Conservation (phyloP, 2,329 filamentous ascomycete species). For the Fusarium stilboides region DNA sequence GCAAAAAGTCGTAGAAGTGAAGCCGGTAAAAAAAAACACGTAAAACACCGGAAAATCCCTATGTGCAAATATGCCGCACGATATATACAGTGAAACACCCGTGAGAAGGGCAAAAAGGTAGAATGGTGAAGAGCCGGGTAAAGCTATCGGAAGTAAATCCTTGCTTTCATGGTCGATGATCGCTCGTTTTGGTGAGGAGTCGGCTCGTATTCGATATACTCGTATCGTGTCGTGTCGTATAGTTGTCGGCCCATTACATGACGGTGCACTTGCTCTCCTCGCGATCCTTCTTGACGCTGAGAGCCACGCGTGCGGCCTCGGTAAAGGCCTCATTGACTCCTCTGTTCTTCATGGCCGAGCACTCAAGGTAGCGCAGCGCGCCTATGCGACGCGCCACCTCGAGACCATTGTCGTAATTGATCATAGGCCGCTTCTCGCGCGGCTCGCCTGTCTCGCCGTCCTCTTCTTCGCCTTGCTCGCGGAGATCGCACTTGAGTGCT, state of each 20-base stretch:
- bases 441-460: conserved; percentile 64
- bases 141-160: background rate
- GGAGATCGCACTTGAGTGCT: conserved; percentile 95
- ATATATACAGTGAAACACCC: conserved; percentile 49
- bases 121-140: conserved; percentile 23
- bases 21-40: conserved; percentile 33
- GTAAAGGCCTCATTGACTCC: conserved; percentile 99
- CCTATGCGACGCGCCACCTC: conserved; percentile 93
- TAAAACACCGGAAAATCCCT: conserved; percentile 47
- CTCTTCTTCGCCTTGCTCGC: conserved; percentile 83
- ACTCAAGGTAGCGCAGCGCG: conserved; percentile 95
- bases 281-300: conserved; percentile 78
- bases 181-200: conserved; percentile 9
- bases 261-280: conserved; percentile 73
- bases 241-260: conserved; percentile 63
- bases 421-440: conserved; percentile 78
- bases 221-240: conserved; percentile 34
- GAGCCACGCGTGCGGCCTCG: conserved; percentile 93
- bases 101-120: conserved; percentile 4
- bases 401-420: conserved; percentile 92
- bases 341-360: conserved; percentile 97
- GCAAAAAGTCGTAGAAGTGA: conserved; percentile 12
- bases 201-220: conserved; percentile 39
- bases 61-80: conserved; percentile 50
- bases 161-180: conserved; percentile 21